A percentile compares a stretch with the other conserved stretches of the same genome.
phyloP scores from a whole-genome alignment of 2,329 filamentous ascomycete genomes.

The Chaetomiaceae sp. region DNA sequence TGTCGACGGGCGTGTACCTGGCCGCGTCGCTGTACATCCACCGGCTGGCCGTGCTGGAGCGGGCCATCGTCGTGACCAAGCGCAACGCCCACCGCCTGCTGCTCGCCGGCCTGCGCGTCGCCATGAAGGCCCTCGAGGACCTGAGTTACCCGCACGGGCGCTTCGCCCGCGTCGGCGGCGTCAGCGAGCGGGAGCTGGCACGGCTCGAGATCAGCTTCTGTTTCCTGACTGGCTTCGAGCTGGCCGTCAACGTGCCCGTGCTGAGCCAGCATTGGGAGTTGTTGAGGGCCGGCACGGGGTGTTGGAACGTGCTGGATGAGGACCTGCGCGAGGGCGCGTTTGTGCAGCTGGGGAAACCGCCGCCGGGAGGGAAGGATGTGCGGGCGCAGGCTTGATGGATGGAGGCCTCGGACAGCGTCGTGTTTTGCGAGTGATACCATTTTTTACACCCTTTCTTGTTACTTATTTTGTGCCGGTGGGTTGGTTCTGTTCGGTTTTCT shows the following conservation, averaged over 20 bases:
- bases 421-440: background rate
- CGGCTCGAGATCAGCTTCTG: constrained; percentile 86
- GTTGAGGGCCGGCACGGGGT: constrained; percentile 38
- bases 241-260: constrained; percentile 57
- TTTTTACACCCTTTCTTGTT: too few species aligned
- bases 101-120: constrained; percentile 77
- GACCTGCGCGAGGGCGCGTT: background rate
- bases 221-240: constrained; percentile 78
- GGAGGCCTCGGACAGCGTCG: too few species aligned
- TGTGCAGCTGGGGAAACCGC: constrained; percentile 14
- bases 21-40: constrained; percentile 85
- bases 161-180: constrained; percentile 82
- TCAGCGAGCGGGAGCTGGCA: constrained; percentile 74
- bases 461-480: too few species aligned
- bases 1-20: constrained; percentile 90
- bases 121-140: constrained; percentile 94
- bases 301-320: constrained; percentile 21
- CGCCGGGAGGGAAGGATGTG: constrained; percentile 2
- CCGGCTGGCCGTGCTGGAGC: constrained; percentile 71
- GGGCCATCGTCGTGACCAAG: constrained; percentile 71
- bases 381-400: constrained; percentile 1
- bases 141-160: constrained; percentile 79
- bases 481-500: too few species aligned
- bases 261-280: constrained; percentile 63
- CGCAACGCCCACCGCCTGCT: constrained; percentile 84